Base-by-base conservation (phyloP, 23 red algal genomes). In the Gracilaria caudata region DNA sequence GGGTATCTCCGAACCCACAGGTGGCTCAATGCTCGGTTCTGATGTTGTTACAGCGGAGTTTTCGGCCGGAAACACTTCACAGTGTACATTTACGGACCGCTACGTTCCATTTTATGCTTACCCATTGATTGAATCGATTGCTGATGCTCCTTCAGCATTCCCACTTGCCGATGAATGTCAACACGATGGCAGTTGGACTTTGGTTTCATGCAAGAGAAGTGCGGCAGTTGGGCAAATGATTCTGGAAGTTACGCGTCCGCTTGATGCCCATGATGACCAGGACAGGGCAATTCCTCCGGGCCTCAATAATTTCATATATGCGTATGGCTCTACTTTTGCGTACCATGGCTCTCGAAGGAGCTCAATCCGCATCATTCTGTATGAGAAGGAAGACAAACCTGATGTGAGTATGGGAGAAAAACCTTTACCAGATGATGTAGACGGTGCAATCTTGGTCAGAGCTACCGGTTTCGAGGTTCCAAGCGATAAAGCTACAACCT, bases 41-140 rank as follows among this genome's bases (percentile, higher is more conserved):
- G 88, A 92, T n/a, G 45, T 92, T 39, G 88, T 92, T 30, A 92
- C 88, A 19, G 88, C 78, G 4, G 78, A 92, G 45, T 92, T 92
- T 38, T 53, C 81, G 4, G 3, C 56, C 16, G 41, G 33, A 33
- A 16, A 34, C 23, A 49, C 40, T 2, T 41, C n/a, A 39, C 6
- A 29, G 39, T 92, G 88, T 65, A 28, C 24, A 56, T 19, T 92
- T 10, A 77, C 38, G 23, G 88, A 92, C 46, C 77, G 88, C 24
- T 83, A 92, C 66, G 88, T 92, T 11, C 88, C 88, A 1, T 92
- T 83, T 32, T 56, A 64, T 38, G 60, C 88, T 20, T 92, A 41
- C 79, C 88, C 88, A 2, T 19, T 82, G 25, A 64, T 45, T 16
- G 58, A 78, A 29, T 68, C 73, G 0, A 61, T 68, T 17, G 44